These are phyloP conservation scores for Periconia sp. DNA, from an alignment of 2,329 filamentous ascomycete genomes.

Conservation along the genomic window DNA sequence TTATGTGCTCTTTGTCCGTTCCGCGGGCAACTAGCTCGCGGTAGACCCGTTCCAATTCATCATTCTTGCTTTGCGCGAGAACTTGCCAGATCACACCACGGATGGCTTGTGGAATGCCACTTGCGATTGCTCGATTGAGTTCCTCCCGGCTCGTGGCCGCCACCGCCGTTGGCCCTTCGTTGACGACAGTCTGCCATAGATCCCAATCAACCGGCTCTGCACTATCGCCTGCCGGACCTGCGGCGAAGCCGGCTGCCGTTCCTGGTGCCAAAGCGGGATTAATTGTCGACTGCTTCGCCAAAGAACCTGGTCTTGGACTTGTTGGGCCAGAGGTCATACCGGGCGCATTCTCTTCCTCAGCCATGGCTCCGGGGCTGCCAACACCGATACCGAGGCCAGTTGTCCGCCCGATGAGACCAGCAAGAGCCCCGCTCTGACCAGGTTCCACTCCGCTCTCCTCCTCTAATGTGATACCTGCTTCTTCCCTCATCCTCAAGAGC, in stretches of 20 bases:
- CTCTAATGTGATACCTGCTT: slow-evolving; percentile 46
- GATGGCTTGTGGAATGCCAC: slow-evolving; percentile 92
- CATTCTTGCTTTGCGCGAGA: slow-evolving; percentile 91
- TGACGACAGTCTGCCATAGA: slow-evolving; percentile 94
- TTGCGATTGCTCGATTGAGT: slow-evolving; percentile 86
- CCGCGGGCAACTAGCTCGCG: slow-evolving; percentile 79
- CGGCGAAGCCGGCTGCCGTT: slow-evolving; percentile 80
- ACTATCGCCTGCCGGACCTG: slow-evolving; percentile 74
- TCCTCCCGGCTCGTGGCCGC: slow-evolving; percentile 88
- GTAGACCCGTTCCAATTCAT: slow-evolving; percentile 87
- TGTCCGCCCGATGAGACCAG: too few species aligned
- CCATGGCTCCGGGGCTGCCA: slow-evolving; percentile 54
- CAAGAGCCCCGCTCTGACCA: too few species aligned
- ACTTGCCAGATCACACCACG: slow-evolving; percentile 99
- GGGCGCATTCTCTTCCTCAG: slow-evolving; percentile 45
- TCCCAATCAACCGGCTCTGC: slow-evolving; percentile 92
- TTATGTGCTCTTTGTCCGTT: slow-evolving; percentile 71
- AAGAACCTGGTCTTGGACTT: slow-evolving; percentile 33
- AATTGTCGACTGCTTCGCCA: slow-evolving; percentile 65
- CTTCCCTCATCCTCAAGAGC: slow-evolving; percentile 52
- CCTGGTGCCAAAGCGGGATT: slow-evolving; percentile 79
- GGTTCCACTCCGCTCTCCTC: slow-evolving; percentile 55
- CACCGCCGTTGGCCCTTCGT: slow-evolving; percentile 89
- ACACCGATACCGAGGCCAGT: slow-evolving; percentile 52
- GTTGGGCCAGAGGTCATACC: slow-evolving; percentile 24